A percentile compares a stretch with the other conserved stretches of the same genome.
phyloP scores from a whole-genome alignment of 371 early-diverging fungal genomes.

The Haplosporangium sp. region DNA sequence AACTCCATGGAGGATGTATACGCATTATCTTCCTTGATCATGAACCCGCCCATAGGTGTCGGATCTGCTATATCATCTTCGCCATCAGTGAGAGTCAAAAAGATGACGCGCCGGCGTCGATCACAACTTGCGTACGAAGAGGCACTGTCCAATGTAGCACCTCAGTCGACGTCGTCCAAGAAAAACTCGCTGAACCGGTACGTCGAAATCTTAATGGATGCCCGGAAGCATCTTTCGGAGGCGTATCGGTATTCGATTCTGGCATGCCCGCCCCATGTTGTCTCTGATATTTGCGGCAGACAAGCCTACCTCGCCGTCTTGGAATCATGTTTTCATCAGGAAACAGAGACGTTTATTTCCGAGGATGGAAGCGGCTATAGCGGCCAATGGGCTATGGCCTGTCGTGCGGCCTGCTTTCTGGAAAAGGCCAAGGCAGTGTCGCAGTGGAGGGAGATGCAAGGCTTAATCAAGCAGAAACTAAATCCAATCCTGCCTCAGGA shows the following conservation, averaged over 20 bases:
- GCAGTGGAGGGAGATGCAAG: constrained; percentile 66
- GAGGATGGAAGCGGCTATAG: not conserved
- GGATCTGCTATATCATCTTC: constrained; percentile 14
- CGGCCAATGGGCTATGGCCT: constrained; percentile 6
- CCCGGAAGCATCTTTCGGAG: constrained; percentile 19
- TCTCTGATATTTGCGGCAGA: constrained; percentile 37
- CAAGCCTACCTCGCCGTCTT: constrained; percentile 33
- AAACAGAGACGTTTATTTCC: constrained; percentile 4
- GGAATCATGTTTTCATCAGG: constrained; percentile 49
- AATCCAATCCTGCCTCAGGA: constrained; percentile 27
- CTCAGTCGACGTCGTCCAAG: not conserved
- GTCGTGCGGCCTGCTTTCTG: constrained; percentile 30
- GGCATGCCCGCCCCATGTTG: constrained; percentile 23
- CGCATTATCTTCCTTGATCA: not conserved
- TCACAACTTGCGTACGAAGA: constrained; percentile 18
- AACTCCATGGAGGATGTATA: not conserved
- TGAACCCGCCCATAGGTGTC: not conserved
- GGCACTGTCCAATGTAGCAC: not conserved
- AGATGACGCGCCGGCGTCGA: constrained; percentile 28
- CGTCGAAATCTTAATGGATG: constrained; percentile 13
- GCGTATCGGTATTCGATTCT: constrained; percentile 26
- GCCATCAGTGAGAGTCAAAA: constrained; percentile 36
- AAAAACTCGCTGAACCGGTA: constrained; percentile 9
- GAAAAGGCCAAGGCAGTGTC: constrained; percentile 65
- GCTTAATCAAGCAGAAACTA: constrained; percentile 58